Base-by-base conservation (phyloP, 768 basidiomycete species). In the Pulveroboletus ravenelii region DNA sequence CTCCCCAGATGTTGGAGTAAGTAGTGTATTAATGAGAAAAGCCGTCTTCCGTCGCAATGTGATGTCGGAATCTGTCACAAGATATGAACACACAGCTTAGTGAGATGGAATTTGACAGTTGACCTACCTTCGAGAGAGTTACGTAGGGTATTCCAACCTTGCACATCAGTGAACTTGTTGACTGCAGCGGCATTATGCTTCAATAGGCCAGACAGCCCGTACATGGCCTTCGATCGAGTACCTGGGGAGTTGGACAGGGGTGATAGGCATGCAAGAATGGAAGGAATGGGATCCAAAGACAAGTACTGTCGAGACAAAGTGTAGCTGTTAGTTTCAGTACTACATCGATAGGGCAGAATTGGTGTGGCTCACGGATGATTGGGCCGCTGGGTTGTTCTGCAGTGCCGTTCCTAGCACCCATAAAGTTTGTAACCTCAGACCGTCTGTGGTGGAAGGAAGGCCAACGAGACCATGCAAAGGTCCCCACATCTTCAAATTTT, bases 401-500 rank as follows among this genome's bases (percentile, higher is more conserved):
- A 93, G 62, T 0, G 93, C 90, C 0, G 93, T 95, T 6, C 93
- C 93, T 23, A 89, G 77, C 0, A 93, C 82, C 93, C 93, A 95
- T 10, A 93, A 69, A 0, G 82, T 79, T 52, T 88, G 82, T 52
- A 76, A 70, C 59, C 79, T 83, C 23, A 93, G 75, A 25, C 72
- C 72, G n/a, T 80, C 76, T 0, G 85, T 76, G 3, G 82, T 76
- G 0, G 71, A 63, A 7, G 79, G 66, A 5, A 78, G 73, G 8
- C 72, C 75, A 34, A 90, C 62, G n/a, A 93, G 73, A 7, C 66
- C 62, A 37, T 91, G 81, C 1, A 94, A 60, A 1, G 88, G 84
- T 49, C 78, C 77, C 93, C 92, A 94, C 67, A 95, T 80, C 39
- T 79, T 75, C 51, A 93, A 64, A 52, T 81, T 84, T 51, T 78